A percentile compares a stretch with the other conserved stretches of the same genome.
These are phyloP conservation scores for Rhizopogon vesiculosus DNA, from an alignment of 768 basidiomycete genomes.

Conservation along the genomic window DNA sequence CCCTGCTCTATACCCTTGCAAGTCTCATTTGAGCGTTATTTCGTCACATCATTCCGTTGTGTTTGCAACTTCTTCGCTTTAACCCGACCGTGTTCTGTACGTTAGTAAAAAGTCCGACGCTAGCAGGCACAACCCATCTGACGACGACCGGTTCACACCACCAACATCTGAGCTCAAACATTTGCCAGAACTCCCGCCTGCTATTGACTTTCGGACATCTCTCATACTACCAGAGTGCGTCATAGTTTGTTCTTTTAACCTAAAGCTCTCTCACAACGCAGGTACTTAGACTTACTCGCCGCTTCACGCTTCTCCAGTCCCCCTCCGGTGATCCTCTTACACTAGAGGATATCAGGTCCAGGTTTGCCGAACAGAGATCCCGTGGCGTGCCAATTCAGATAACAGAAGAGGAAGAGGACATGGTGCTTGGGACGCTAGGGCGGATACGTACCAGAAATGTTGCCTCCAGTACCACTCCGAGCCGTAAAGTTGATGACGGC, in stretches of 20 bases:
- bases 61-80: slow-evolving; percentile 18
- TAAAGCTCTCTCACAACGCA: slow-evolving; percentile 11
- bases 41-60: slow-evolving; percentile 17
- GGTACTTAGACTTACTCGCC: slow-evolving; percentile 63
- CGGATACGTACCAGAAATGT: slow-evolving; percentile 37
- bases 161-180: slow-evolving; percentile 32
- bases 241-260: slow-evolving; percentile 7
- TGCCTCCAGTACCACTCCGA: slow-evolving; percentile 13
- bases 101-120: slow-evolving; percentile 74
- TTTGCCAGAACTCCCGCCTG: slow-evolving; percentile 58
- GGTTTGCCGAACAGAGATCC: slow-evolving; percentile 73
- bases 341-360: slow-evolving; percentile 58
- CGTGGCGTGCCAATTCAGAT: slow-evolving; percentile 64
- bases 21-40: slow-evolving; percentile 16
- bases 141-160: slow-evolving; percentile 26
- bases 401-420: slow-evolving; percentile 79
- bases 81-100: slow-evolving; percentile 6
- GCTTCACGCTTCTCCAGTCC: slow-evolving; percentile 75
- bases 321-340: slow-evolving; percentile 61
- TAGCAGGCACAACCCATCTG: slow-evolving; percentile 43
- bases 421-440: slow-evolving; percentile 73
- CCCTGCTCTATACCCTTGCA: slow-evolving; percentile 23
- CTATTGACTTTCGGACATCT: slow-evolving; percentile 80
- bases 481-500: slow-evolving; percentile 10
- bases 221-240: slow-evolving; percentile 83